Base-by-base conservation (phyloP, 2,329 filamentous ascomycete species). In the Decorospora gaudefroyi region DNA sequence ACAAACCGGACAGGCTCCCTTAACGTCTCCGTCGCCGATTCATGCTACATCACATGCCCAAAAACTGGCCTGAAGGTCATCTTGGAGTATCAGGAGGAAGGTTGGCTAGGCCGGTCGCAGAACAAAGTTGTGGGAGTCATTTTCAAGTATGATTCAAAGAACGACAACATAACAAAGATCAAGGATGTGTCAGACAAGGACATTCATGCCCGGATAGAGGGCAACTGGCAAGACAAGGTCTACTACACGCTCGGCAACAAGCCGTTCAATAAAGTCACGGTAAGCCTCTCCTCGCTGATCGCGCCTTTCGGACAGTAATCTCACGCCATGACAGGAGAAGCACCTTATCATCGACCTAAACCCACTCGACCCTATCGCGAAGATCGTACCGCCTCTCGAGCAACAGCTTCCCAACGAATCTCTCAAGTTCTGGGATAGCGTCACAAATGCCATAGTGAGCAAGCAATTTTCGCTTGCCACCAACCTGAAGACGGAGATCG, bases 1-100 rank as follows among this genome's bases (percentile, higher is more conserved):
- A 62, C 40, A 18, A 9, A 6, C 4, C 44, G 3, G 10, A 42
- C 4, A 74, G 71, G 93, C 16, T 85, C 87, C n/a, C 76, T 97
- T 36, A 91, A 86, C 60, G 86, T 99, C 51, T 91, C 87, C 6
- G 93, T 99, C 15, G 87, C 91, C 32, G 93, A 99, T 62, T 81
- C 85, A 53, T 93, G 90, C 62, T 95, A 87, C 68, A 80, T 97
- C 48, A 91, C 85, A 26, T 99, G 93, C 72, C 81, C 87, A n/a
- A 85, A 90, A 74, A 96, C 90, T 2, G 87, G 85, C 65, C 82
- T 95, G 56, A 97, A 97, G 75, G 87, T 86, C 12, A 96, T 99
- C 52, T 74, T 99, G 32, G 86, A 95, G 62, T 99, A 99, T 68
- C 76, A 91, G 42, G 92, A 97, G 64, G 92, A 97, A 61, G 90